Conservation (phyloP, 202 grass and related monocot species). For the Setaria viridis region DNA sequence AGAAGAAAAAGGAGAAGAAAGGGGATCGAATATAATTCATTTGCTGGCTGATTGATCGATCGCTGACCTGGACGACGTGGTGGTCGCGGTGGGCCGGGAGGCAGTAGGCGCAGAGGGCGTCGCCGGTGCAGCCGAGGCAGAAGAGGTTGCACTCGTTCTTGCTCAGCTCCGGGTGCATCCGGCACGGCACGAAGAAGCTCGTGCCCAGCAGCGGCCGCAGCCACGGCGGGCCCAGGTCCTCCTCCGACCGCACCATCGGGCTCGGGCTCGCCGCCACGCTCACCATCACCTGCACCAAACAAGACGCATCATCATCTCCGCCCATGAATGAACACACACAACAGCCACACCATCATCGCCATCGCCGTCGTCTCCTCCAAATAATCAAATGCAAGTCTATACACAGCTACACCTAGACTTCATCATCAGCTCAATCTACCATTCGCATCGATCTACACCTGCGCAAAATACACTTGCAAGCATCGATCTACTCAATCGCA, state of each 20-base stretch:
- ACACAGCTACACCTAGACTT: background rate
- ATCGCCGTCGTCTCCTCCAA: background rate
- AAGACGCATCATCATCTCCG: slow-evolving; percentile 25
- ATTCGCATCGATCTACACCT: background rate
- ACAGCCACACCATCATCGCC: background rate
- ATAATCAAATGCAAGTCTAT: slow-evolving; percentile 45
- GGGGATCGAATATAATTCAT: background rate
- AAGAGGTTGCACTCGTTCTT: slow-evolving; percentile 98
- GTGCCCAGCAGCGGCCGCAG: slow-evolving; percentile 75
- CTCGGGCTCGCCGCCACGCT: slow-evolving; percentile 45
- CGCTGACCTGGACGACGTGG: slow-evolving; percentile 67
- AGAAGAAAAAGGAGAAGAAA: background rate
- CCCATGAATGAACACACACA: background rate
- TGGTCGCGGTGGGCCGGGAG: slow-evolving; percentile 68
- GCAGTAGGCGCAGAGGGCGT: slow-evolving; percentile 76
- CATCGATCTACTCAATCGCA: background rate
- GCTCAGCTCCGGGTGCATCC: slow-evolving; percentile 65
- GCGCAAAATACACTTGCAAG: too few relatives aligned
- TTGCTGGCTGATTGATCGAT: background rate
- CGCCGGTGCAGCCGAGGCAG: slow-evolving; percentile 70
- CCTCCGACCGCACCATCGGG: slow-evolving; percentile 54
- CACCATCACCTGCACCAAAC: slow-evolving; percentile 53
- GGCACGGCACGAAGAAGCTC: slow-evolving; percentile 81
- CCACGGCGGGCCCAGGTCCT: slow-evolving; percentile 73
- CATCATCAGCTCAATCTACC: slow-evolving; percentile 1